Conservation (phyloP, 768 basidiomycete genomes). For the Boletus coccyginus region DNA sequence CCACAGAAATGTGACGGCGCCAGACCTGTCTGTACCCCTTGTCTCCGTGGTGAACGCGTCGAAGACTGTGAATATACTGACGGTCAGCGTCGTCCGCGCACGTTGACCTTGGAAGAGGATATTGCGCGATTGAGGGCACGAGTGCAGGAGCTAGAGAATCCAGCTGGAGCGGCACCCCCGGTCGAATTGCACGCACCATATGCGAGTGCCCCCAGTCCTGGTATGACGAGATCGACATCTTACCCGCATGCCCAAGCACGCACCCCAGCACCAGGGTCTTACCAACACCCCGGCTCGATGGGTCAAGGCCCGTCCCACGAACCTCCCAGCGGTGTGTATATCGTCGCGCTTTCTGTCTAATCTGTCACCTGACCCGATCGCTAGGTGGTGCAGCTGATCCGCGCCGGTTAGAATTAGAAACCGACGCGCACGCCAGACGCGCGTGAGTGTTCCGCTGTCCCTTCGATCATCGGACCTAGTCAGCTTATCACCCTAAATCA, state of each 20-base stretch:
- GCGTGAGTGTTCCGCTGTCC: slow-evolving; percentile 6
- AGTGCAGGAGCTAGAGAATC: slow-evolving; percentile 56
- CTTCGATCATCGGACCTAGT: neutral
- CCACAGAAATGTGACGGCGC: slow-evolving; percentile 64
- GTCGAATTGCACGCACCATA: slow-evolving; percentile 55
- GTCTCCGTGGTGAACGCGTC: slow-evolving; percentile 53
- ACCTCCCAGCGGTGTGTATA: slow-evolving; percentile 1
- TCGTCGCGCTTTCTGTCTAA: neutral
- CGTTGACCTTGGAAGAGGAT: slow-evolving; percentile 58
- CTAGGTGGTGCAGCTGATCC: neutral
- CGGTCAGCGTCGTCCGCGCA: slow-evolving; percentile 56
- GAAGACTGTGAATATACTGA: slow-evolving; percentile 75
- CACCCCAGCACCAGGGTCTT: neutral
- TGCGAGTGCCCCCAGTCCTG: neutral
- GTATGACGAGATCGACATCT: neutral
- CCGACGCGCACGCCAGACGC: neutral
- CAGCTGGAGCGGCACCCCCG: slow-evolving; percentile 43
- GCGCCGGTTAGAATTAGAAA: neutral
- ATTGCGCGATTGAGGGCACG: slow-evolving; percentile 54
- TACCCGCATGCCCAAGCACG: neutral
- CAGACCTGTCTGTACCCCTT: slow-evolving; percentile 64
- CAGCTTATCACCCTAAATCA: slow-evolving; percentile 3
- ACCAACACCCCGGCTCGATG: neutral
- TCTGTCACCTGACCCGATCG: neutral
- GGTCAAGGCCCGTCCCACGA: neutral